phyloP scores from a whole-genome alignment of 148 eudicot species.

The Euryodendron excelsum region DNA sequence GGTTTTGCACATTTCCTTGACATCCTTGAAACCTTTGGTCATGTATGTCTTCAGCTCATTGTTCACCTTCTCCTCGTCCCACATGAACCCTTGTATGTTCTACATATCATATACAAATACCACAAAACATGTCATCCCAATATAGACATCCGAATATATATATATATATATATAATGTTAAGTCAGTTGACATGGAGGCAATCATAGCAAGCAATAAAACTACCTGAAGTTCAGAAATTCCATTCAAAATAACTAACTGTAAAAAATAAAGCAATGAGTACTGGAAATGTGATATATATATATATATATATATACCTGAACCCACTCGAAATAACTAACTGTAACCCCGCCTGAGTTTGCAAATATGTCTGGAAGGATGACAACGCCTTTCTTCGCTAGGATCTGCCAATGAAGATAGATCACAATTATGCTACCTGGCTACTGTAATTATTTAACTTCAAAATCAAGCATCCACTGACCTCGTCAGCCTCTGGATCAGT shows the following conservation, averaged over 20 bases:
- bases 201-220: too few relatives aligned
- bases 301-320: too few relatives aligned
- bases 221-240: too few relatives aligned
- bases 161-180: too few relatives aligned
- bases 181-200: too few relatives aligned
- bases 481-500: slow-evolving; percentile 99
- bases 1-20: slow-evolving; percentile 84
- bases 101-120: too few relatives aligned
- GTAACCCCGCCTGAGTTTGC: slow-evolving; percentile 99
- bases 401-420: slow-evolving; percentile 47
- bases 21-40: slow-evolving; percentile 67
- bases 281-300: slow-evolving; percentile 27
- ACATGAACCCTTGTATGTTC: slow-evolving; percentile 99
- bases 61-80: slow-evolving; percentile 96
- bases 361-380: slow-evolving; percentile 90
- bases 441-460: background rate
- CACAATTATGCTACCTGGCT: slow-evolving; percentile 18
- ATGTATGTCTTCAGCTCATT: slow-evolving; percentile 80
- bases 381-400: slow-evolving; percentile 79
- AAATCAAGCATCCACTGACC: slow-evolving; percentile 42
- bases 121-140: too few relatives aligned
- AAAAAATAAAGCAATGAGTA: too few relatives aligned
- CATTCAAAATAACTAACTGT: too few relatives aligned
- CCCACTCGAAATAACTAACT: slow-evolving; percentile 99
- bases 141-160: too few relatives aligned